Conservation (phyloP, 495 filamentous ascomycete species). For the Neurospora sp. region DNA sequence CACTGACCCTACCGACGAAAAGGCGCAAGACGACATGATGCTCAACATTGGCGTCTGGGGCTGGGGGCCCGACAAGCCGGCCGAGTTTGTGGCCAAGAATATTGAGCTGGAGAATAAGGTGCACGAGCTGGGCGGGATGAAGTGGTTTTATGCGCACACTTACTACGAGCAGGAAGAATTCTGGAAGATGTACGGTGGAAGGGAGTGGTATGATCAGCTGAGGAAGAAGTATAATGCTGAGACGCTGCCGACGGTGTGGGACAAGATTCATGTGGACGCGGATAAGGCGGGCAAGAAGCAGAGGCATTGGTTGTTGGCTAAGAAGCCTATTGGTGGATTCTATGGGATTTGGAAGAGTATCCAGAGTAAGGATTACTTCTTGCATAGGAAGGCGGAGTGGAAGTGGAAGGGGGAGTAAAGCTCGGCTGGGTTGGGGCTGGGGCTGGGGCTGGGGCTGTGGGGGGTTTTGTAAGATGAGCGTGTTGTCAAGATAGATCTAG, state of each 20-base stretch:
- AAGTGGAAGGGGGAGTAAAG: constrained; percentile 28
- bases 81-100: constrained; percentile 46
- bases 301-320: constrained; percentile 27
- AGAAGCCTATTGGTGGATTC: constrained; percentile 43
- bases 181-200: constrained; percentile 43
- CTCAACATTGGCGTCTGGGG: constrained; percentile 50
- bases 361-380: constrained; percentile 42
- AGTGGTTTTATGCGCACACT: constrained; percentile 53
- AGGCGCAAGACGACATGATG: constrained; percentile 28
- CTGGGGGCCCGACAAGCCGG: constrained; percentile 31
- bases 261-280: constrained; percentile 42
- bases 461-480: no score
- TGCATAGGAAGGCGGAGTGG: constrained; percentile 43
- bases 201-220: constrained; percentile 41
- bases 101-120: constrained; percentile 55
- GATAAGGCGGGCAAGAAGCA: constrained; percentile 15
- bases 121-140: constrained; percentile 53
- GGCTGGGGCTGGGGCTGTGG: no score
- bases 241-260: constrained; percentile 45
- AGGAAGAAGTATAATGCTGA: constrained; percentile 41
- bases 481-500: no score
- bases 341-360: constrained; percentile 49
- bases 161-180: constrained; percentile 48
- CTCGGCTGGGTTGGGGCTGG: neutral
- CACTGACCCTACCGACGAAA: neutral